Evolutionary conservation across 2,329 filamentous ascomycete species (phyloP).

Genomic region (Colletotrichum liaoningense): DNA sequence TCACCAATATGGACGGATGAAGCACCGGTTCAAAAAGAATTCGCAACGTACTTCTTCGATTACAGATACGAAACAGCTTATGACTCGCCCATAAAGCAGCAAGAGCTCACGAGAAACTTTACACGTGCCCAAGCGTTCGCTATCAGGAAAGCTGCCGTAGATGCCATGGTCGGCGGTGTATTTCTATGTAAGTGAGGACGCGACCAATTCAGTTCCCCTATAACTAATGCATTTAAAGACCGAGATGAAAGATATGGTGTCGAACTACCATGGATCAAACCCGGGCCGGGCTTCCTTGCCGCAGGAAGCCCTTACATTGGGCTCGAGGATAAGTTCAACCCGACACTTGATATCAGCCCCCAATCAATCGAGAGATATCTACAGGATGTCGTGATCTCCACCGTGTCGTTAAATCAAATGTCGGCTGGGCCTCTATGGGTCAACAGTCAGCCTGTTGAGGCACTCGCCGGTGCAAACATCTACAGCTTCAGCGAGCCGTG

Average conservation of each 20-base stretch:
- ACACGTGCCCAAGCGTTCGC: not conserved
- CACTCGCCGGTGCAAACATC: not conserved
- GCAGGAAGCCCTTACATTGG: slow-evolving; percentile 8
- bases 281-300: not conserved
- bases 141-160: not conserved
- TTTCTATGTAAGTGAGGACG: not conserved
- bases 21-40: not conserved
- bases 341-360: not conserved
- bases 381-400: not conserved
- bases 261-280: not conserved
- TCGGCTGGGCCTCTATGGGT: not conserved
- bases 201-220: no score
- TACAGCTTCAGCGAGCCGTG: not conserved
- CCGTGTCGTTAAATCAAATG: not conserved
- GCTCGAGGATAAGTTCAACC: not conserved
- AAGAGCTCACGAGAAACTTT: not conserved
- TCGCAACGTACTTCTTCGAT: not conserved
- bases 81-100: not conserved
- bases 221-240: no score
- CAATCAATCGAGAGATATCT: not conserved
- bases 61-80: not conserved
- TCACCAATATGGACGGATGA: not conserved
- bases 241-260: not conserved
- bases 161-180: not conserved
- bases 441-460: not conserved